Base-by-base conservation (phyloP, 345 rosid genomes). In the Bretschneidera sinensis region DNA sequence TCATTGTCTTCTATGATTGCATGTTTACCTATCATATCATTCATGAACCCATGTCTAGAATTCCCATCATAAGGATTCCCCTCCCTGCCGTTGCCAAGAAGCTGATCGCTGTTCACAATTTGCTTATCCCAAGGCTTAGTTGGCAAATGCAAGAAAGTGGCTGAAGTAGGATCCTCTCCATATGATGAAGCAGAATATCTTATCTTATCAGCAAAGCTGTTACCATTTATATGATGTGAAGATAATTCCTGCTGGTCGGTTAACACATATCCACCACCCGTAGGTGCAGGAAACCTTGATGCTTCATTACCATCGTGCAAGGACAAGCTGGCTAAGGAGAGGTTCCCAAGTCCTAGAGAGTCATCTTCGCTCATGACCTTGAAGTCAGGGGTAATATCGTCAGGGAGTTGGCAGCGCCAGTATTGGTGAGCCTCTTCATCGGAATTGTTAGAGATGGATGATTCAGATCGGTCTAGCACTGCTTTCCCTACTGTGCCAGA, bases 401-500 rank as follows among this genome's bases (percentile, higher is more conserved):
- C 97, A 17, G 99, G 97, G 50, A 95, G 95, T 75, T 95, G 96
- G 76, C 70, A 91, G 57, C 85, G 86, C 97, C 96, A 91, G 74
- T 74, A 91, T 63, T 86, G 96, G 58, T 81, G 91, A 17, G 88
- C 92, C 71, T 94, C 99, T 2, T 94, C 99, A 69, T 94, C 99
- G 18, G 99, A 88, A 21, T 82, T 79, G 76, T 85, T 85, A 8
- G 97, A 90, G 25, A 71, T 62, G 34, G 92, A 79, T 48, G 96
- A 87, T 47, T 80, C 97, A 2, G 95, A 76, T 45, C 92, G 78
- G 75, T 83, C 84, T 28, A 94, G 71, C 48, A 79, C 84, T 35
- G 88, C 83, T 70, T 85, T 89, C 49, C 95, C 95, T 21, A 78
- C 54, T 16, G 77, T 67, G 19, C 76, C 79, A 24, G 87, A 78